Percentiles rank a stretch among this genome's conserved stretches.
phyloP scores from a whole-genome alignment of 2,329 filamentous ascomycete species.

The Fusarium lyarnte region DNA sequence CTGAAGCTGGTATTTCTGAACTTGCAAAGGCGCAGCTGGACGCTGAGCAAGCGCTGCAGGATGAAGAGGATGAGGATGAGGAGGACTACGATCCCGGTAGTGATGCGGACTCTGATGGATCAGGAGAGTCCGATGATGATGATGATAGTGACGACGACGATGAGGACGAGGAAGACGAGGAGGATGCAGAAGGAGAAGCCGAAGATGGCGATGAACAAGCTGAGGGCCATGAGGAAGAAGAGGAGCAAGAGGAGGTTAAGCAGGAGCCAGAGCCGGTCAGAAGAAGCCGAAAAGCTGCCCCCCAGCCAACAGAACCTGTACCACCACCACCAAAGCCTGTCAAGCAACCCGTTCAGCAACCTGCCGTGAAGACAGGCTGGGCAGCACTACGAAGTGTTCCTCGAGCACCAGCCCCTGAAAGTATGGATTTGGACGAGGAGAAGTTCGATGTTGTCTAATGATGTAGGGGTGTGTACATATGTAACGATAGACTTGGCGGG shows the following conservation, averaged over 20 bases:
- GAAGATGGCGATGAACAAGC: slow-evolving; percentile 34
- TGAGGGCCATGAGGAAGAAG: slow-evolving; percentile 36
- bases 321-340: slow-evolving; percentile 10
- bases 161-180: slow-evolving; percentile 44
- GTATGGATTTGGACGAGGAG: slow-evolving; percentile 47
- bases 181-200: slow-evolving; percentile 37
- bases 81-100: slow-evolving; percentile 73
- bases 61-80: slow-evolving; percentile 71
- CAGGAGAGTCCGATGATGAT: slow-evolving; percentile 64
- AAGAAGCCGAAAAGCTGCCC: not conserved
- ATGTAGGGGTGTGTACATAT: not conserved
- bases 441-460: slow-evolving; percentile 48
- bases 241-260: slow-evolving; percentile 31
- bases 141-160: slow-evolving; percentile 53
- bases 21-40: slow-evolving; percentile 61
- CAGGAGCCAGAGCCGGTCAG: slow-evolving; percentile 12
- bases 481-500: slow-evolving; percentile 13
- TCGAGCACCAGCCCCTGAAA: slow-evolving; percentile 33
- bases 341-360: slow-evolving; percentile 8
- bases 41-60: slow-evolving; percentile 62
- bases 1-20: slow-evolving; percentile 56
- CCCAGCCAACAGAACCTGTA: not conserved
- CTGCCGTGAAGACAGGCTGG: slow-evolving; percentile 46
- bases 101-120: slow-evolving; percentile 68
- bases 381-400: slow-evolving; percentile 43